Base-by-base conservation (phyloP, 1,139 yeast genomes). In the Wickerhamomyces sp. region DNA sequence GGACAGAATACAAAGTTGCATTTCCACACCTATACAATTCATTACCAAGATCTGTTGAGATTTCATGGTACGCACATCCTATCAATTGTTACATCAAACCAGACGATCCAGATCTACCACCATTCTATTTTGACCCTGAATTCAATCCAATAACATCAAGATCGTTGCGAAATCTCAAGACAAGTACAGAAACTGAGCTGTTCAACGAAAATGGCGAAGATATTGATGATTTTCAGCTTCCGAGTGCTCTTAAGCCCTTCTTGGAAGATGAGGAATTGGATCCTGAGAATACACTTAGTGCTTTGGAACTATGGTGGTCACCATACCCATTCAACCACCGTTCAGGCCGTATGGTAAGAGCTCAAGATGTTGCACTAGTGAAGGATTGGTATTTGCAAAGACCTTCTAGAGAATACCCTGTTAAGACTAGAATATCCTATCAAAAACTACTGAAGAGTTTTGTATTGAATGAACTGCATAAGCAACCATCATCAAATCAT, bases 21-120 rank as follows among this genome's bases (percentile, higher is more conserved):
- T 89, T 75, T 54, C 97, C 99, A 0, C 87, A 78, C 56, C 65
- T 94, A 45, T 91, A 86, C 65, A 91, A 91, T 58, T 83, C 95
- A 2, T 70, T 81, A 43, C 94, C 91, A 10, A 75, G 84, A 50
- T 73, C 79, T 13, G 89, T 88, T 2, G 69, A 71, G 38, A 63
- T 79, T 18, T 68, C 80, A 8, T 73, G 80, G 76, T 85, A 83
- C 59, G 83, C 80, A 47, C 74, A 77, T 41, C 88, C 91, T 1
- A 66, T 78, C 31, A 65, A 69, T 26, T 78, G 83, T 45, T 69
- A 66, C 48, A 63, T 74, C 6, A 68, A 69, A 41, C 62, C 68
- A 11, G 78, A 74, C 14, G 79, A 76, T 46, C 72, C 76, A 0
- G 80, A 75, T n/a, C 51, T 68, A 2, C 76, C 84, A 0, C 77